Evolutionary conservation across 1,284 basidiomycete species (phyloP).

Genomic region (Vanrija pseudolonga): DNA sequence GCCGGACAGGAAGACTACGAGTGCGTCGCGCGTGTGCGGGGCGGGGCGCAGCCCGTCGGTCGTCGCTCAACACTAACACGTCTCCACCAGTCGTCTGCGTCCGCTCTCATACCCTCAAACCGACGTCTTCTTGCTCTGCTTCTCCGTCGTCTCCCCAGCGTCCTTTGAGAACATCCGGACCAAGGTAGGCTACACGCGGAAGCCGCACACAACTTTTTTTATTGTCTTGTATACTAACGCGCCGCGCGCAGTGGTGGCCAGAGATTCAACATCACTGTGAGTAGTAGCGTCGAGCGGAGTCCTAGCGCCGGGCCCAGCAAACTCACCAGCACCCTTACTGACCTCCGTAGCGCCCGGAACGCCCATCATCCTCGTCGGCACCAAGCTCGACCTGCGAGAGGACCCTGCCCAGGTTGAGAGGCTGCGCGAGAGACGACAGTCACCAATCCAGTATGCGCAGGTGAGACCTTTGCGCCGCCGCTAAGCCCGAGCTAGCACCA

Average conservation of each 20-base stretch:
- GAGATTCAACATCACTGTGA: conserved; percentile 48
- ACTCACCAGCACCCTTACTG: conserved; percentile 59
- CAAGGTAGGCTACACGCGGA: conserved; percentile 56
- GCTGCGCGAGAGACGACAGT: conserved; percentile 90
- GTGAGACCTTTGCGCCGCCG: conserved; percentile 11
- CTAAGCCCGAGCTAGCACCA: background rate
- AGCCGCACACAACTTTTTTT: background rate
- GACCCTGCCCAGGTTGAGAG: conserved; percentile 88
- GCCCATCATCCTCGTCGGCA: conserved; percentile 92
- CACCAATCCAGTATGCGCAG: conserved; percentile 74
- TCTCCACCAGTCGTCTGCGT: conserved; percentile 73
- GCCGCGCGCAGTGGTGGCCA: conserved; percentile 49
- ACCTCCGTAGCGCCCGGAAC: conserved; percentile 89
- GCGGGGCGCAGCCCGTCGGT: background rate
- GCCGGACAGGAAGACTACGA: conserved; percentile 88
- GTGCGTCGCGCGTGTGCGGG: conserved; percentile 31
- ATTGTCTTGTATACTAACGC: background rate
- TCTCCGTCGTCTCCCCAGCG: conserved; percentile 94
- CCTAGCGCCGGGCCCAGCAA: conserved; percentile 1
- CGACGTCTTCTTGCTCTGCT: conserved; percentile 98
- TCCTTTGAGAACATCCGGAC: conserved; percentile 98
- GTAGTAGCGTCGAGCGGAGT: conserved; percentile 6
- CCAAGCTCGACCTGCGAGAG: conserved; percentile 95
- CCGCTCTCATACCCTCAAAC: conserved; percentile 99
- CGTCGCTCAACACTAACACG: too few species aligned